Conservation (phyloP, 805 yeast species). For the Clavispora phyllophila region DNA sequence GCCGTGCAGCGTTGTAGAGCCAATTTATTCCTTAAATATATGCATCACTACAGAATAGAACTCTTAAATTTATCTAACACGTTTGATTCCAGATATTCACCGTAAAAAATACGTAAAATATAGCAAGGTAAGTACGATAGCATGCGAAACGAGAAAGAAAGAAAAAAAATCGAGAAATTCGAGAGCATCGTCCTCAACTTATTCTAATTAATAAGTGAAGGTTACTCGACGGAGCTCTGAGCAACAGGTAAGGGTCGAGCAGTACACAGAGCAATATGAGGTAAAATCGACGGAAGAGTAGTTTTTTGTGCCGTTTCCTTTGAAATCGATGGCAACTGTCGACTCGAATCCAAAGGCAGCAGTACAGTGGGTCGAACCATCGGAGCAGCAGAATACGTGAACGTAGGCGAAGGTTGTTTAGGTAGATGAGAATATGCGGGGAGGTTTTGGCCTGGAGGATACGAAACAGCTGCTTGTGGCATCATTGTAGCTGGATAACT, state of each 20-base stretch:
- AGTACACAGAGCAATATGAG: slow-evolving; percentile 1
- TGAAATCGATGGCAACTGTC: background rate
- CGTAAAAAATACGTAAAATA: too few relatives aligned
- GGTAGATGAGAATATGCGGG: background rate
- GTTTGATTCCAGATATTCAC: background rate
- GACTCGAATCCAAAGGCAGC: background rate
- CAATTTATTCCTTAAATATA: too few relatives aligned
- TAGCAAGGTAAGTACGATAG: too few relatives aligned
- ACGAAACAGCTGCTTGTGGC: background rate
- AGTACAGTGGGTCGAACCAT: background rate
- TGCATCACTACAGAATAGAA: too few relatives aligned
- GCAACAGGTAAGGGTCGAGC: background rate
- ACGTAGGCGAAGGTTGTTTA: background rate
- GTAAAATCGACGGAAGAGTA: slow-evolving; percentile 1
- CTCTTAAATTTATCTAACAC: too few relatives aligned
- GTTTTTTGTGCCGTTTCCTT: background rate
- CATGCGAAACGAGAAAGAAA: background rate
- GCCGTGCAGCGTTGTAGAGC: slow-evolving; percentile 4
- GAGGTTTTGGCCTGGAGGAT: background rate
- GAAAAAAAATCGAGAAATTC: too few relatives aligned
- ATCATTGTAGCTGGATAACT: background rate
- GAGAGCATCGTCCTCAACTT: background rate
- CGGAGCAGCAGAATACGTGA: background rate
- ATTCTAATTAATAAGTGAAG: too few relatives aligned
- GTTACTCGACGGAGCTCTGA: too few relatives aligned